Percentiles rank a stretch among this genome's conserved stretches.
phyloP scores from a whole-genome alignment of 2,329 filamentous ascomycete species.

The Cytospora leucostoma region DNA sequence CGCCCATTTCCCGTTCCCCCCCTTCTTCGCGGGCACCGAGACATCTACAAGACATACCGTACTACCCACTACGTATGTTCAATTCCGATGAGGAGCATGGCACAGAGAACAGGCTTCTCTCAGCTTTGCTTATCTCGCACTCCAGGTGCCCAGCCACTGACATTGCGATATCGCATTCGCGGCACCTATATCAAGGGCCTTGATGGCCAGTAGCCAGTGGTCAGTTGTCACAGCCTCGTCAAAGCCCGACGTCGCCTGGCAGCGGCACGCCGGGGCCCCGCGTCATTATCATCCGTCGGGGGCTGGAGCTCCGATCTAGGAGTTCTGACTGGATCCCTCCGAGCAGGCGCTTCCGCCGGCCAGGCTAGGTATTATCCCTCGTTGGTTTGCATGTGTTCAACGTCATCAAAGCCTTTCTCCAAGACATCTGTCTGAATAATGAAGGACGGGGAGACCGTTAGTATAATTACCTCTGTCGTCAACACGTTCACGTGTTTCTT shows the following conservation, averaged over 20 bases:
- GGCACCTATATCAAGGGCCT: neutral
- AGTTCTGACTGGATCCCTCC: neutral
- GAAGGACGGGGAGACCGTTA: neutral
- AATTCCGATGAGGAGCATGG: neutral
- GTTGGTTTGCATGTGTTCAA: neutral
- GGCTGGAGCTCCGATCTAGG: conserved; percentile 23
- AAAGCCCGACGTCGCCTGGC: conserved; percentile 13
- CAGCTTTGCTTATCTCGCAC: neutral
- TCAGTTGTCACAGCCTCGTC: conserved; percentile 23
- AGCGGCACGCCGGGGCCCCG: neutral
- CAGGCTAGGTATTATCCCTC: neutral
- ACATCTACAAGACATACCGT: neutral
- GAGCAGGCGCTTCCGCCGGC: conserved; percentile 10
- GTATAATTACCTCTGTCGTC: conserved; percentile 17
- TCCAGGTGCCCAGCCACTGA: neutral
- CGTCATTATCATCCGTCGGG: conserved; percentile 1
- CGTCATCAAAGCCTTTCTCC: neutral
- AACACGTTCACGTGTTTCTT: conserved; percentile 17
- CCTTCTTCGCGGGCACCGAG: neutral
- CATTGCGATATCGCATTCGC: conserved; percentile 24
- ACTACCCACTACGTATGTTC: neutral
- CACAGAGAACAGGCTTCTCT: neutral
- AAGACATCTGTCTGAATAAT: neutral
- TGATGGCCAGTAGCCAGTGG: conserved; percentile 5
- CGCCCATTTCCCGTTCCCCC: neutral